These are phyloP conservation scores for Colletotrichum gigasporum DNA, from an alignment of 2,329 filamentous ascomycete species.

Conservation along the genomic window DNA sequence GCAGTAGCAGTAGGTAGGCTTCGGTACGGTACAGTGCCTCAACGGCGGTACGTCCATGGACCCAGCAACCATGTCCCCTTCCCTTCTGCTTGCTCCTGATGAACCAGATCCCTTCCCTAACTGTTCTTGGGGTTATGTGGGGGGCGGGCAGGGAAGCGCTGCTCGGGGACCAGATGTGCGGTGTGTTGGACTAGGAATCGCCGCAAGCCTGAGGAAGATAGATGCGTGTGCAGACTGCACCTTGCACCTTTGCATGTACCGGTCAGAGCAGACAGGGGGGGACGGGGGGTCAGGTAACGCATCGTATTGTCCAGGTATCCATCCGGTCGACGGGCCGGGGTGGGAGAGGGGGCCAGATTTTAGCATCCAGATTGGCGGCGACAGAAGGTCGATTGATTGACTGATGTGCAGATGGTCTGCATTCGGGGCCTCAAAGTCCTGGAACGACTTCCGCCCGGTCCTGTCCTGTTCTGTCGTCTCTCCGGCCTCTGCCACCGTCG, in stretches of 20 bases:
- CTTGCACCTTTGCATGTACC: constrained; percentile 26
- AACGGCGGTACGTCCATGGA: constrained; percentile 22
- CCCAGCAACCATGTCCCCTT: too few relatives aligned
- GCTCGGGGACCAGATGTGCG: constrained; percentile 32
- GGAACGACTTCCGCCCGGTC: neutral
- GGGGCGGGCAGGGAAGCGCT: constrained; percentile 16
- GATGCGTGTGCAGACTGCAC: constrained; percentile 15
- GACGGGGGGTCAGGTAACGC: constrained; percentile 20
- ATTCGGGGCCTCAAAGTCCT: constrained; percentile 2
- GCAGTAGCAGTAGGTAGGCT: constrained; percentile 1
- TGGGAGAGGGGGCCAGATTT: constrained; percentile 10
- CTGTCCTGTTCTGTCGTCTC: neutral
- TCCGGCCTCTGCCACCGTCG: neutral
- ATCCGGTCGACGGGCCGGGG: constrained; percentile 19
- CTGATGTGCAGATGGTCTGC: constrained; percentile 22
- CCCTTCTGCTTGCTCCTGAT: constrained; percentile 19
- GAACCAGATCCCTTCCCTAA: constrained; percentile 28
- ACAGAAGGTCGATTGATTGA: constrained; percentile 23
- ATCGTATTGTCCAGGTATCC: constrained; percentile 31
- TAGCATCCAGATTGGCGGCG: constrained; percentile 26
- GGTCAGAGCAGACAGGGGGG: constrained; percentile 25
- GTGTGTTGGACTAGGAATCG: constrained; percentile 32
- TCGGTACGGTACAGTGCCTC: constrained; percentile 26
- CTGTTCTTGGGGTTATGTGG: constrained; percentile 17
- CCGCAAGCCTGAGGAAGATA: constrained; percentile 8